Evolutionary conservation across 2,329 filamentous ascomycete species (phyloP).

Genomic region (Colletotrichum sp.): DNA sequence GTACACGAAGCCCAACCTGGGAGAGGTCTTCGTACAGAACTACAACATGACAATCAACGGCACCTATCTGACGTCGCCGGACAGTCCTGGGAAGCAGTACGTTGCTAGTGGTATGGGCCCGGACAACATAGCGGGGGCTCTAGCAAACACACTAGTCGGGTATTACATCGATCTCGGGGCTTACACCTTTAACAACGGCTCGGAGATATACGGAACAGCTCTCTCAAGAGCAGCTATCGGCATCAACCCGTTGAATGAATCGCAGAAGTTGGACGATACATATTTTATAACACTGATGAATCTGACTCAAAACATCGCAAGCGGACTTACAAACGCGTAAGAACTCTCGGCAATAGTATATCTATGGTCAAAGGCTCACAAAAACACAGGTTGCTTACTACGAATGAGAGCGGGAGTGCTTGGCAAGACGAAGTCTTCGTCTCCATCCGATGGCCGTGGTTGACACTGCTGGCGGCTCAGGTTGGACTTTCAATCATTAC

Average conservation of each 20-base stretch:
- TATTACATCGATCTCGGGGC: neutral
- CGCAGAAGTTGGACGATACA: slow-evolving; percentile 2
- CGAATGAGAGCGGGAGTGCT: neutral
- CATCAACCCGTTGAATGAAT: neutral
- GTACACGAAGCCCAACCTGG: neutral
- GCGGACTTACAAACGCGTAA: slow-evolving; percentile 6
- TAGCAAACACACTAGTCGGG: neutral
- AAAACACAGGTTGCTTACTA: neutral
- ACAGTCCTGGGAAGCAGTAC: neutral
- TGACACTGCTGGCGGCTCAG: slow-evolving; percentile 1
- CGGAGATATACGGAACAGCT: neutral
- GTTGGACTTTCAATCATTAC: slow-evolving; percentile 3
- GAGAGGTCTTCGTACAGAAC: neutral
- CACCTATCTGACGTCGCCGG: slow-evolving; percentile 7
- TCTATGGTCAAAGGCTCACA: neutral
- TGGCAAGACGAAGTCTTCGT: slow-evolving; percentile 9
- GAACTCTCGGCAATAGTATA: neutral
- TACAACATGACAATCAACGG: neutral
- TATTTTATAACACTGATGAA: neutral
- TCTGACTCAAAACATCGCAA: slow-evolving; percentile 6
- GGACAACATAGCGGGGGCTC: neutral
- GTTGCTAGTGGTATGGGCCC: neutral
- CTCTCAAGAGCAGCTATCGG: neutral
- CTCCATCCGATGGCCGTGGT: slow-evolving; percentile 4
- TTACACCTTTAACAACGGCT: neutral